A percentile compares a stretch with the other conserved stretches of the same genome.
Evolutionary conservation across 2,329 filamentous ascomycete species (phyloP).

Genomic region (Aspergillus pseudotamarii): DNA sequence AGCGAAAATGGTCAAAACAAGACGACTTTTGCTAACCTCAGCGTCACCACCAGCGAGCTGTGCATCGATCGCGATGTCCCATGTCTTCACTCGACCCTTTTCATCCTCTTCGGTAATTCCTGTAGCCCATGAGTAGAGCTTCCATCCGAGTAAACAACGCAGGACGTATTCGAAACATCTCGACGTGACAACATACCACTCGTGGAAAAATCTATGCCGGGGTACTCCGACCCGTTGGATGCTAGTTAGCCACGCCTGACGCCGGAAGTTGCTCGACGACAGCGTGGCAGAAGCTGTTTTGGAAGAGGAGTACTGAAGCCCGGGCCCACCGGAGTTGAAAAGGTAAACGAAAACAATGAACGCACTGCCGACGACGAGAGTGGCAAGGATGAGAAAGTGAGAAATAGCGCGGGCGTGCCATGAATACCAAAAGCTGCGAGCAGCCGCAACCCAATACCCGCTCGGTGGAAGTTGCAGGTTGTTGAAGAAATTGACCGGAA

Average conservation of each 20-base stretch:
- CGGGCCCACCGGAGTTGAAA: constrained; percentile 57
- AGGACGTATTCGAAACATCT: constrained; percentile 83
- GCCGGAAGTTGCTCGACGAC: constrained; percentile 81
- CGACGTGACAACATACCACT: constrained; percentile 75
- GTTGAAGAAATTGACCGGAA: constrained; percentile 63
- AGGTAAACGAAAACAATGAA: constrained; percentile 61
- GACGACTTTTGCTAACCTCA: constrained; percentile 83
- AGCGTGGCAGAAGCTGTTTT: constrained; percentile 36
- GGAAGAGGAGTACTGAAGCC: constrained; percentile 52
- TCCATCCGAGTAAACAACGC: constrained; percentile 74
- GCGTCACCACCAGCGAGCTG: constrained; percentile 88
- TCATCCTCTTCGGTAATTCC: constrained; percentile 84
- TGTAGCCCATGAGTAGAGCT: constrained; percentile 76
- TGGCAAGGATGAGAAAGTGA: constrained; percentile 53
- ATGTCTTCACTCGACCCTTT: constrained; percentile 82
- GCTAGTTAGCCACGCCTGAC: constrained; percentile 89
- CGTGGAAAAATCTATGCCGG: constrained; percentile 80
- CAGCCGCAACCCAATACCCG: constrained; percentile 28
- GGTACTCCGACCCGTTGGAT: constrained; percentile 93
- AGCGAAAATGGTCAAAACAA: constrained; percentile 83
- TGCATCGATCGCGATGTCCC: constrained; percentile 90
- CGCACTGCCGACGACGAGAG: constrained; percentile 56
- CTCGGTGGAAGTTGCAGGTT: constrained; percentile 30
- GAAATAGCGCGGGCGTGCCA: constrained; percentile 42
- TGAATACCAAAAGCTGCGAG: constrained; percentile 35